Evolutionary conservation across 1,139 yeast genomes (phyloP).

Genomic region (Taphrina flavorubra): DNA sequence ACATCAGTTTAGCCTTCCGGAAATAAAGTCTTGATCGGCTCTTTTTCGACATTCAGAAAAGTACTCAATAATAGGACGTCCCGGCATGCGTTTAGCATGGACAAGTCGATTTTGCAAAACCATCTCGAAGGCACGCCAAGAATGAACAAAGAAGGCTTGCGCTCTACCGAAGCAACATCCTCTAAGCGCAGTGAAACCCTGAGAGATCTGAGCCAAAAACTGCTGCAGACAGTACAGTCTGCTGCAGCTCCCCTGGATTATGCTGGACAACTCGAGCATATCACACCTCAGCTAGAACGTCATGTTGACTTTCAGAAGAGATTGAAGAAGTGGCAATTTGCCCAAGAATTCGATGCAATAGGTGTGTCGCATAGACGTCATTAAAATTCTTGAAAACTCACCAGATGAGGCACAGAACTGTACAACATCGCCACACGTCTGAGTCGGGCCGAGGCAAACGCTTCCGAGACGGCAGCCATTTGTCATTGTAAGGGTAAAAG

Average conservation of each 20-base stretch:
- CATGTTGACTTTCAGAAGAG: slow-evolving; percentile 23
- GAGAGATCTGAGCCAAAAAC: neutral
- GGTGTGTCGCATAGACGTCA: neutral
- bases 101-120: neutral
- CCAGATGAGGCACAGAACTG: slow-evolving; percentile 26
- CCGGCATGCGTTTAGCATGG: neutral
- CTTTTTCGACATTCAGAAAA: neutral
- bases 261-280: slow-evolving; percentile 16
- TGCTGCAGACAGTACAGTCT: neutral
- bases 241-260: neutral
- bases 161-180: neutral
- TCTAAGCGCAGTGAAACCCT: neutral
- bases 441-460: slow-evolving; percentile 1
- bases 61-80: neutral
- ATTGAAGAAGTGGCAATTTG: slow-evolving; percentile 19
- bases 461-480: slow-evolving; percentile 7
- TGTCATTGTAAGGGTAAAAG: slow-evolving; percentile 16
- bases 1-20: no score
- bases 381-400: neutral
- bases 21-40: no score
- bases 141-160: neutral
- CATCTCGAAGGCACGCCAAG: neutral
- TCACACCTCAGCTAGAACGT: slow-evolving; percentile 32
- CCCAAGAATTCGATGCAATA: slow-evolving; percentile 30
- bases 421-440: slow-evolving; percentile 21